A percentile compares a stretch with the other conserved stretches of the same genome.
Evolutionary conservation across 257 asterid genomes (phyloP).

Genomic region (Asclepias syriaca): DNA sequence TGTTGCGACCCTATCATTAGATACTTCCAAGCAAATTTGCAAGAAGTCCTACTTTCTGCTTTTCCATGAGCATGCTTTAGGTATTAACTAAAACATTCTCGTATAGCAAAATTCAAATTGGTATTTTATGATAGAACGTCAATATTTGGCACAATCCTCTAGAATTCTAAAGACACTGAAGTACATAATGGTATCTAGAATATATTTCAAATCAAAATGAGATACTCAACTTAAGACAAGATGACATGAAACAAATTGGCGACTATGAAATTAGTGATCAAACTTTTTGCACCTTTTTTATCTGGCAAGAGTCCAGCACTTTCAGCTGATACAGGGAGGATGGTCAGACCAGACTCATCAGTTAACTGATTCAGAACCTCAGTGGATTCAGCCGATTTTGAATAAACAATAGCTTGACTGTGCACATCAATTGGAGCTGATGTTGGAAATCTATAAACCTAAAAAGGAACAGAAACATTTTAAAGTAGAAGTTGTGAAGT

Average conservation of each 20-base stretch:
- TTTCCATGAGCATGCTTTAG: not conserved
- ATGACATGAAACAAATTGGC: not conserved
- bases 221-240: not conserved
- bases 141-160: not conserved
- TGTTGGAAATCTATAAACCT: conserved; percentile 44
- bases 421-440: conserved; percentile 40
- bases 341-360: conserved; percentile 71
- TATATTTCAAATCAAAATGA: not conserved
- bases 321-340: conserved; percentile 92
- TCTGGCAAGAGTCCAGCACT: conserved; percentile 68
- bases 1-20: too few species aligned
- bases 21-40: too few species aligned
- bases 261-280: not conserved
- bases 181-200: not conserved
- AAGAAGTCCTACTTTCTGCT: too few species aligned
- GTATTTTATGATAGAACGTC: too few species aligned
- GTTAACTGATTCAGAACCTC: conserved; percentile 63
- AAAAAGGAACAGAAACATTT: conserved; percentile 9
- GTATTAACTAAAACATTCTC: not conserved
- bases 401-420: conserved; percentile 59
- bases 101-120: not conserved
- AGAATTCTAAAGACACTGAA: not conserved
- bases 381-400: conserved; percentile 51
- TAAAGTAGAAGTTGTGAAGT: not conserved
- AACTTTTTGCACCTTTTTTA: conserved; percentile 37